A percentile compares a stretch with the other conserved stretches of the same genome.
Evolutionary conservation across 129 eudicot species (phyloP).

Genomic region (Glebionis coronaria): DNA sequence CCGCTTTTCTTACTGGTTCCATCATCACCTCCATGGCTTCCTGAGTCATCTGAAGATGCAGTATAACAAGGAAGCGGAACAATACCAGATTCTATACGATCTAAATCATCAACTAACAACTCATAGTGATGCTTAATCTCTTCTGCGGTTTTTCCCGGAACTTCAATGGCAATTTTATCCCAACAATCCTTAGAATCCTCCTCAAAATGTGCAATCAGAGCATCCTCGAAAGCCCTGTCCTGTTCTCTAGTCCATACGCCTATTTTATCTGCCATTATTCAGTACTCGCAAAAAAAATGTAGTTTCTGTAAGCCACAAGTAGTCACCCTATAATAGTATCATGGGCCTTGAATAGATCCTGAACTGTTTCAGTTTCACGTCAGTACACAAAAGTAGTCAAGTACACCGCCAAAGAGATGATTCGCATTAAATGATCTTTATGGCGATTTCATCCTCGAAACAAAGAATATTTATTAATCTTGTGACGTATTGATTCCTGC

Average conservation of each 20-base stretch:
- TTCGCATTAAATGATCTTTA: conserved; percentile 15
- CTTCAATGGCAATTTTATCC: conserved; percentile 67
- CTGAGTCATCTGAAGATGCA: conserved; percentile 40
- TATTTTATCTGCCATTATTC: conserved; percentile 46
- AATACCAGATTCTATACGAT: conserved; percentile 69
- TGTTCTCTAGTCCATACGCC: conserved; percentile 73
- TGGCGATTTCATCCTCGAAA: not conserved
- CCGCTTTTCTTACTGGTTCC: conserved; percentile 55
- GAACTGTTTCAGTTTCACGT: conserved; percentile 5
- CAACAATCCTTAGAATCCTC: conserved; percentile 59
- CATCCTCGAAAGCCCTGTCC: conserved; percentile 81
- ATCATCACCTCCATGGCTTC: conserved; percentile 38
- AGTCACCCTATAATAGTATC: conserved; percentile 9
- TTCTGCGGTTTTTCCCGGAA: conserved; percentile 66
- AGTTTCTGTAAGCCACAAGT: not conserved
- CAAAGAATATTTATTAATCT: conserved; percentile 20
- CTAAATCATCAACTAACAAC: conserved; percentile 65
- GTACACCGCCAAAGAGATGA: conserved; percentile 11
- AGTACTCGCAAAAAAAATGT: not conserved
- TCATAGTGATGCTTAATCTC: conserved; percentile 77
- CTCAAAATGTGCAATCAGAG: conserved; percentile 50
- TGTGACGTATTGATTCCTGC: conserved; percentile 21
- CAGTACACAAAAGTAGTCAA: not conserved
- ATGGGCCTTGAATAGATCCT: not conserved
- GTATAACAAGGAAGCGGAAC: conserved; percentile 70